Evolutionary conservation across 1,139 yeast genomes (phyloP).

Genomic region (Wickerhamomyces sp.): DNA sequence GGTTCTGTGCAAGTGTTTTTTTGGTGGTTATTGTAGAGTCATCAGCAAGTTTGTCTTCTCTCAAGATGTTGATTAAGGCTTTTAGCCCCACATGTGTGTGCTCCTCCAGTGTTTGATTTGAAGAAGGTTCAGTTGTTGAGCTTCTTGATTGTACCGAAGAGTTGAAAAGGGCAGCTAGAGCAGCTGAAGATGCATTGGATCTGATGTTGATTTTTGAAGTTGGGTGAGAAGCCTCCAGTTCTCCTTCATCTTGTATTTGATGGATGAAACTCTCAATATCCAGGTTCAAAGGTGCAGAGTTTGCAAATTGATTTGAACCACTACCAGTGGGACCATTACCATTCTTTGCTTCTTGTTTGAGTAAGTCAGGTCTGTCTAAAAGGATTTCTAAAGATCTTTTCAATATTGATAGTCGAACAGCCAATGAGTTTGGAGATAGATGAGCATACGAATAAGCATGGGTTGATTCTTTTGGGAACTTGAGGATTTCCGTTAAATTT

Average conservation of each 20-base stretch:
- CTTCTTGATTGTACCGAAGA: conserved; percentile 4
- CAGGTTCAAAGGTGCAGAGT: conserved; percentile 16
- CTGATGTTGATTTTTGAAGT: conserved; percentile 15
- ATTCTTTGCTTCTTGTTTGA: conserved; percentile 14
- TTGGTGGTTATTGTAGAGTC: conserved; percentile 24
- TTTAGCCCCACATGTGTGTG: conserved; percentile 13
- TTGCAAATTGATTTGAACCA: conserved; percentile 1
- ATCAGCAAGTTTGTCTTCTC: conserved; percentile 28
- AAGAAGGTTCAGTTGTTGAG: conserved; percentile 4
- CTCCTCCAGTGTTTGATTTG: conserved; percentile 7
- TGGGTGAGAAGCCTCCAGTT: conserved; percentile 33
- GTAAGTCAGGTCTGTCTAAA: conserved; percentile 54
- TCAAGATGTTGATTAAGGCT: conserved; percentile 27
- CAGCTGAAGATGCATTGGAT: conserved; percentile 57
- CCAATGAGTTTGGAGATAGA: conserved; percentile 72
- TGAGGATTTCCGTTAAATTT: conserved; percentile 34
- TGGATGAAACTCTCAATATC: conserved; percentile 22
- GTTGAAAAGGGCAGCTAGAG: conserved; percentile 52
- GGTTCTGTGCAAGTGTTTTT: conserved; percentile 42
- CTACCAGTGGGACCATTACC: conserved; percentile 3
- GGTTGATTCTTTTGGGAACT: conserved; percentile 73
- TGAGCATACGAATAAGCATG: conserved; percentile 86
- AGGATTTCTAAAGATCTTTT: conserved; percentile 72
- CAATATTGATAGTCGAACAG: conserved; percentile 68
- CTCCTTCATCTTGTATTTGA: conserved; percentile 29